Percentiles rank a stretch among this genome's conserved stretches.
These are phyloP conservation scores for Acanthamoeba triangularis DNA, from an alignment of 208 protist species.

Conservation along the genomic window DNA sequence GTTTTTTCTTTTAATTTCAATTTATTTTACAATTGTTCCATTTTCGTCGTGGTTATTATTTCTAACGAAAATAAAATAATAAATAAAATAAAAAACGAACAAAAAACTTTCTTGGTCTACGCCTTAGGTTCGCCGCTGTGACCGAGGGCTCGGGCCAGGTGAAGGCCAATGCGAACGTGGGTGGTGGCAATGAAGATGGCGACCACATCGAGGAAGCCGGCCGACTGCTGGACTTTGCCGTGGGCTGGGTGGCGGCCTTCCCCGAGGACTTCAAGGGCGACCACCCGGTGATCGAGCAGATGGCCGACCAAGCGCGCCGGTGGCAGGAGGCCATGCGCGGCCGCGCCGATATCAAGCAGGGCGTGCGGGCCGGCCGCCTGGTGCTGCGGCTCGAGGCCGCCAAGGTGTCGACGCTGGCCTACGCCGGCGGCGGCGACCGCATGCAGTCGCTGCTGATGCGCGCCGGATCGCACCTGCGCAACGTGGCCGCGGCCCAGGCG, in stretches of 20 bases:
- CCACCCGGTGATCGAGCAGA: not conserved
- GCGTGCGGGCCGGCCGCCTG: not conserved
- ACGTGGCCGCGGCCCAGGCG: not conserved
- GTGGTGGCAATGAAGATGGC: not conserved
- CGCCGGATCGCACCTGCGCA: not conserved
- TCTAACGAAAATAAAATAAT: not conserved
- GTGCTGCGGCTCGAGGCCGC: not conserved
- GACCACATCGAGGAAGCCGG: not conserved
- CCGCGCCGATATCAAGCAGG: not conserved
- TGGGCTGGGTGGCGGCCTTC: not conserved
- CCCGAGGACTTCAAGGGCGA: conserved; percentile 31
- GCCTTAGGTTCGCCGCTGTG: not conserved
- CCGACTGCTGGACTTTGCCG: not conserved
- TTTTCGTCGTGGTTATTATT: not conserved
- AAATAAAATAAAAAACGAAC: no score
- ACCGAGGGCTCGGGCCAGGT: not conserved
- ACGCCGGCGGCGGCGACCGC: not conserved
- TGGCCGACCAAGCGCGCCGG: not conserved
- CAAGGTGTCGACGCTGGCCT: not conserved
- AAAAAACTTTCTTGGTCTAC: not conserved
- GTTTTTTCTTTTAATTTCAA: not conserved
- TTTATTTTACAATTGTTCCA: no score
- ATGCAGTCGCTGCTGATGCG: conserved; percentile 28
- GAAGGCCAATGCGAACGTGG: not conserved
- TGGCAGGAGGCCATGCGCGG: not conserved